These are phyloP conservation scores for Kappamyces sp. DNA, from an alignment of 192 early-diverging fungal species.

Conservation along the genomic window DNA sequence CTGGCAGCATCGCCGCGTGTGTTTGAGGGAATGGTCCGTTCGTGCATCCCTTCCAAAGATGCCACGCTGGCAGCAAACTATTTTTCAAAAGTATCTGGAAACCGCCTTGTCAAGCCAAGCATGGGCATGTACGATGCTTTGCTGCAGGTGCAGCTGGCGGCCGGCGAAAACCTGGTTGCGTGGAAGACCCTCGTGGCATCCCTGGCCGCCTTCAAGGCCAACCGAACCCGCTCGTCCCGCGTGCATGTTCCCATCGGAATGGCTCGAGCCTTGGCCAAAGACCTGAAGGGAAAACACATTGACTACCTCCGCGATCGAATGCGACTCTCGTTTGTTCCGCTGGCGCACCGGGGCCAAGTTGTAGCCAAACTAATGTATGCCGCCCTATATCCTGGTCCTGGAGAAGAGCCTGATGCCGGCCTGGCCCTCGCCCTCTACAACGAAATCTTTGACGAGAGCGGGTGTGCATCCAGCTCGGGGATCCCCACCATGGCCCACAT, in stretches of 20 bases:
- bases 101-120: background rate
- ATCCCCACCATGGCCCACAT: background rate
- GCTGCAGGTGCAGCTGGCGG: too few species aligned
- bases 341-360: background rate
- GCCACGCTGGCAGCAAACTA: background rate
- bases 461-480: background rate
- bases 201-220: background rate
- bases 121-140: conserved; percentile 10
- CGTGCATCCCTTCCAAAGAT: background rate
- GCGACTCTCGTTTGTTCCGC: background rate
- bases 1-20: background rate
- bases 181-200: background rate
- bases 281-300: conserved; percentile 8
- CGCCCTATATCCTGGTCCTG: background rate
- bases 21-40: conserved; percentile 1
- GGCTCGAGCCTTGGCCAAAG: background rate
- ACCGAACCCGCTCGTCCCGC: background rate
- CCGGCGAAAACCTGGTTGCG: too few species aligned
- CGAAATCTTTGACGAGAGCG: background rate
- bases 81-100: conserved; percentile 1
- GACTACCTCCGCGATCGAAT: conserved; percentile 11
- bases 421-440: background rate
- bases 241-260: background rate
- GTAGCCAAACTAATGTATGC: background rate
- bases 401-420: background rate